Conservation (phyloP, 169 alveolate species). For the Hammondia hammondi region DNA sequence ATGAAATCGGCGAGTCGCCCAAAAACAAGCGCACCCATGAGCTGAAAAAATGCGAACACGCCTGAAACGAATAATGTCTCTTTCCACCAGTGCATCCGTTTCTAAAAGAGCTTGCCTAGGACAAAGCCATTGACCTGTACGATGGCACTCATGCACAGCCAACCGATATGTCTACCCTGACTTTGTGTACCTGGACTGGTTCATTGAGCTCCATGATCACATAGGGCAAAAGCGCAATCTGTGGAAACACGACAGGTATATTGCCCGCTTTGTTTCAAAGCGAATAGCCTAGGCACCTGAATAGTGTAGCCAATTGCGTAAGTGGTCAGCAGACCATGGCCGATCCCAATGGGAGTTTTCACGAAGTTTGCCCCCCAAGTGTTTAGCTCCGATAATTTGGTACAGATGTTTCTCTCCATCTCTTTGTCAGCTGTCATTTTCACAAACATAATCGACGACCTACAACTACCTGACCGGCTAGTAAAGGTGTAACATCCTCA, state of each 20-base stretch:
- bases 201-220: constrained; percentile 65
- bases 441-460: background rate
- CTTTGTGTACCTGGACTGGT: constrained; percentile 60
- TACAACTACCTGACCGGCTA: too few relatives aligned
- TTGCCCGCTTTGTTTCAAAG: background rate
- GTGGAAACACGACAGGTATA: background rate
- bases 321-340: constrained; percentile 62
- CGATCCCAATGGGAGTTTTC: constrained; percentile 64
- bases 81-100: background rate
- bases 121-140: constrained; percentile 62
- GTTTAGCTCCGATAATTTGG: background rate
- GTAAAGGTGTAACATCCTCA: too few relatives aligned
- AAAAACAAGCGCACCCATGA: constrained; percentile 59
- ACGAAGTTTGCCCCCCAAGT: constrained; percentile 46
- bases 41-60: constrained; percentile 52
- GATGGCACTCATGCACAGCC: background rate
- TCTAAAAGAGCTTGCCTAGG: constrained; percentile 35
- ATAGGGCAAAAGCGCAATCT: constrained; percentile 67
- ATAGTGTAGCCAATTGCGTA: constrained; percentile 60
- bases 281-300: constrained; percentile 45
- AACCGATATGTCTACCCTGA: background rate
- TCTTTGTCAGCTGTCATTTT: background rate
- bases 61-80: background rate
- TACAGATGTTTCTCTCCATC: background rate
- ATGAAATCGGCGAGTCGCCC: constrained; percentile 61